Conservation (phyloP, 345 rosid genomes). For the Eucalyptus paniculata region DNA sequence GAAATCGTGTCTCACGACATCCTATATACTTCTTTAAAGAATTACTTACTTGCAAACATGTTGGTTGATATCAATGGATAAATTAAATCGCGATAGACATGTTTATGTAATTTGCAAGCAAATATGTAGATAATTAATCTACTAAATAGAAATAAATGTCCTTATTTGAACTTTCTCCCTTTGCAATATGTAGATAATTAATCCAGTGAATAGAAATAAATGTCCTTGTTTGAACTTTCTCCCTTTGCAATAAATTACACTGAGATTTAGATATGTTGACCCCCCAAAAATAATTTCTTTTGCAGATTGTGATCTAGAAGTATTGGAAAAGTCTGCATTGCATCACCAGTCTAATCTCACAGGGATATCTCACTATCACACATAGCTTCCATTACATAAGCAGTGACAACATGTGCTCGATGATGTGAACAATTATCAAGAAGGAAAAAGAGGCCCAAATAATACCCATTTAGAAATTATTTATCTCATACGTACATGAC, state of each 20-base stretch:
- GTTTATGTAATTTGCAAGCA: no score
- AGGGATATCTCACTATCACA: not conserved
- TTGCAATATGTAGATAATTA: not conserved
- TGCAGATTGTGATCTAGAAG: not conserved
- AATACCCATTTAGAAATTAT: not conserved
- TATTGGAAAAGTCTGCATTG: not conserved
- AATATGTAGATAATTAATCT: not conserved
- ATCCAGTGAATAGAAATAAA: not conserved
- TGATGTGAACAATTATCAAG: not conserved
- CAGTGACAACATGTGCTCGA: not conserved
- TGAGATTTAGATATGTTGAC: not conserved
- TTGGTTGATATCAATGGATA: not conserved
- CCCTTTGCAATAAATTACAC: not conserved
- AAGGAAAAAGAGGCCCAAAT: not conserved
- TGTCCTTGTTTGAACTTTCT: not conserved
- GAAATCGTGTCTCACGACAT: not conserved
- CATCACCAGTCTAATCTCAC: not conserved
- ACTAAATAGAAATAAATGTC: not conserved
- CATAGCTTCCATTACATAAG: not conserved
- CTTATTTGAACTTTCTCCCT: not conserved
- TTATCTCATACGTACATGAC: not conserved
- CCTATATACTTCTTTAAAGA: accelerated
- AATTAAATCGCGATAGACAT: accelerated
- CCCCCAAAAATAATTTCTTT: not conserved
- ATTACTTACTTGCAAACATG: not conserved